These are phyloP conservation scores for Sporothrix brunneoviolacea DNA, from an alignment of 2,329 filamentous ascomycete genomes.

Conservation along the genomic window DNA sequence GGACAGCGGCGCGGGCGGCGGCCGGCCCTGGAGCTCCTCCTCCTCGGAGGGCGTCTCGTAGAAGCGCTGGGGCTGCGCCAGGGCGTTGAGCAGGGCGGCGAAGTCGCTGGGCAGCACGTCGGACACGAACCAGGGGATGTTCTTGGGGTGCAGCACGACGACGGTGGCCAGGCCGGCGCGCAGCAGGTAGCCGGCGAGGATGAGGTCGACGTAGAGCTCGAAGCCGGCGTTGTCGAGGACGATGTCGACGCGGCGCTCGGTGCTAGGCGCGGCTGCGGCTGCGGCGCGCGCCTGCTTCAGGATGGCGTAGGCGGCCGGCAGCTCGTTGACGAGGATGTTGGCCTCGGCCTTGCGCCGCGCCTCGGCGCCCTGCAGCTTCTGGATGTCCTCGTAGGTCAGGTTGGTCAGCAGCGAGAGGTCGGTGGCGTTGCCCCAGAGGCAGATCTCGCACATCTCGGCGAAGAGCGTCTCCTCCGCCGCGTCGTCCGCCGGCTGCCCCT, in stretches of 20 bases:
- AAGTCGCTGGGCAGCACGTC: slow-evolving; percentile 89
- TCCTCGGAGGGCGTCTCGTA: slow-evolving; percentile 71
- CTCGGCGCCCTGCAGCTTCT: slow-evolving; percentile 86
- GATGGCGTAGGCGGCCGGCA: slow-evolving; percentile 36
- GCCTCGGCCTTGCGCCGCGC: slow-evolving; percentile 81
- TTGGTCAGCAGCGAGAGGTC: slow-evolving; percentile 87
- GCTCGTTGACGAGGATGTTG: slow-evolving; percentile 87
- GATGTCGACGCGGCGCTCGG: slow-evolving; percentile 76
- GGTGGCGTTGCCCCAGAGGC: slow-evolving; percentile 94
- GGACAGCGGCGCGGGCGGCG: slow-evolving; percentile 54
- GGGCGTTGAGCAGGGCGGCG: slow-evolving; percentile 67
- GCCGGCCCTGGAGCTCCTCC: slow-evolving; percentile 49
- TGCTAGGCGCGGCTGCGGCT: slow-evolving; percentile 25
- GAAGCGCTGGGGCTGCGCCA: slow-evolving; percentile 71
- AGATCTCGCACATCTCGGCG: slow-evolving; percentile 90
- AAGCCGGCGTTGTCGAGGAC: slow-evolving; percentile 97
- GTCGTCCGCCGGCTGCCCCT: slow-evolving; percentile 48
- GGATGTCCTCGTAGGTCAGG: slow-evolving; percentile 90
- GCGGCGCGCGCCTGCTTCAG: slow-evolving; percentile 19
- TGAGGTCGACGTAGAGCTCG: slow-evolving; percentile 90
- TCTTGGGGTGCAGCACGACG: slow-evolving; percentile 86
- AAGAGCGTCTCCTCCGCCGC: slow-evolving; percentile 75
- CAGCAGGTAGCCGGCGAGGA: slow-evolving; percentile 84
- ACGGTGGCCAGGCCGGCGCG: slow-evolving; percentile 77
- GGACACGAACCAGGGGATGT: slow-evolving; percentile 96